phyloP scores from a whole-genome alignment of 192 early-diverging fungal genomes.

The Podila epigama region DNA sequence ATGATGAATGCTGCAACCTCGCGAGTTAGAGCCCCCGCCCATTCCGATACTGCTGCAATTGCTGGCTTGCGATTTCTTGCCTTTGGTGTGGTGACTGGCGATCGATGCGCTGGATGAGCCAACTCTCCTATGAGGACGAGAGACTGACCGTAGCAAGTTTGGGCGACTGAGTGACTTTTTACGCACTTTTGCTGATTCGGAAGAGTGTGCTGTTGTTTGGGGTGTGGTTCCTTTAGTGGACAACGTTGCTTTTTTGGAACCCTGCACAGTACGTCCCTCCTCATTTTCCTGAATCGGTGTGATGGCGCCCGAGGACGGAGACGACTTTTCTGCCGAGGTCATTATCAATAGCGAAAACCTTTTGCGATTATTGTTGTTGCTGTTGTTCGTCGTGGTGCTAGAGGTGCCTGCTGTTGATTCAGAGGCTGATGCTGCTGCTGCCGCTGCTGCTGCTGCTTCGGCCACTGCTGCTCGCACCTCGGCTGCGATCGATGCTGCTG shows the following conservation, averaged over 20 bases:
- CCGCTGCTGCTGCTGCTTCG: conserved; percentile 17
- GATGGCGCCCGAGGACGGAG: neutral
- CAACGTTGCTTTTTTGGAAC: neutral
- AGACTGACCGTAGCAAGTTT: neutral
- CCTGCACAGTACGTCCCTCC: neutral
- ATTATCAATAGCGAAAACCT: too few species aligned
- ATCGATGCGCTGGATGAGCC: conserved; percentile 5
- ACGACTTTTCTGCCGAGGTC: conserved; percentile 3
- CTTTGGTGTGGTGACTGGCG: neutral
- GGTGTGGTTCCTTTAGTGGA: neutral
- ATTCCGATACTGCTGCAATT: neutral
- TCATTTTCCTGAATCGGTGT: conserved; percentile 14
- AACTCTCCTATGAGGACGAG: conserved; percentile 18
- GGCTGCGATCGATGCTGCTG: conserved; percentile 14
- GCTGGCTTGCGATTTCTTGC: neutral
- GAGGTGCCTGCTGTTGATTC: neutral
- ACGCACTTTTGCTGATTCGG: neutral
- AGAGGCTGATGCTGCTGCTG: conserved; percentile 2
- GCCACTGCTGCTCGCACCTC: conserved; percentile 21
- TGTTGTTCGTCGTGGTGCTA: neutral
- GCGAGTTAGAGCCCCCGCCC: neutral
- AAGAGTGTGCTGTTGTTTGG: conserved; percentile 2
- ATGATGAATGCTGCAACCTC: conserved; percentile 7
- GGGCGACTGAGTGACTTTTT: conserved; percentile 11
- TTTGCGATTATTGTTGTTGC: neutral